Evolutionary conservation across 164 flowering plant species (phyloP).

Genomic region (Litsea cubeba): DNA sequence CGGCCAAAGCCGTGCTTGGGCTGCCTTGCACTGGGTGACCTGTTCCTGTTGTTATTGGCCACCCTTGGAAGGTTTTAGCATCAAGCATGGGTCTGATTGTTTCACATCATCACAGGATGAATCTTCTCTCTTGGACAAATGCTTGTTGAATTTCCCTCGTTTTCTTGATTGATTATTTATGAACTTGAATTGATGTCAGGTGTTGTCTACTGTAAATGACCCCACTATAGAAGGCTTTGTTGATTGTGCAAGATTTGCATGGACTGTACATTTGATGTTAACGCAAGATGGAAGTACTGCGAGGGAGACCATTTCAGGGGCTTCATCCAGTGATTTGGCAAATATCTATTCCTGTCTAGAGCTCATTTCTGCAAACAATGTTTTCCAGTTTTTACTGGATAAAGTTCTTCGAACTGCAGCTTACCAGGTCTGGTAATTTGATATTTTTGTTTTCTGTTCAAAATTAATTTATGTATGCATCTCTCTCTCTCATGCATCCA

Average conservation of each 20-base stretch:
- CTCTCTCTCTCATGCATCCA: neutral
- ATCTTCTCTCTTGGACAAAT: neutral
- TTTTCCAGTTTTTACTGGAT: slow-evolving; percentile 80
- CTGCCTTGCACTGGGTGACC: neutral
- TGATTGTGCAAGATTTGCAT: slow-evolving; percentile 69
- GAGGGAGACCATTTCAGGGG: slow-evolving; percentile 44
- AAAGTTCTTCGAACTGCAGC: slow-evolving; percentile 84
- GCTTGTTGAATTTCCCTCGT: neutral
- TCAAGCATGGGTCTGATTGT: neutral
- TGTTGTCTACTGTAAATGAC: slow-evolving; percentile 59
- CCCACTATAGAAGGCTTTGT: slow-evolving; percentile 69
- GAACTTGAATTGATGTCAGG: slow-evolving; percentile 33
- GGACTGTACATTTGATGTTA: slow-evolving; percentile 85
- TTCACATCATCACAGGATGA: neutral
- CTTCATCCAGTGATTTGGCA: slow-evolving; percentile 47
- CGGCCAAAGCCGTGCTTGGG: neutral
- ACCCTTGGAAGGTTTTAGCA: neutral
- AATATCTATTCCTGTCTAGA: slow-evolving; percentile 65
- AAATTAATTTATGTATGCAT: neutral
- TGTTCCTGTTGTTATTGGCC: neutral
- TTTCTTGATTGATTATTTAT: slow-evolving; percentile 3
- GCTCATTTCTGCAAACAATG: slow-evolving; percentile 60
- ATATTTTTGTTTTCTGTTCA: neutral
- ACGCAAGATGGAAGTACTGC: slow-evolving; percentile 46
- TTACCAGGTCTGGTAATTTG: slow-evolving; percentile 53